Base-by-base conservation (phyloP, 805 yeast genomes). In the Starmerella floris region DNA sequence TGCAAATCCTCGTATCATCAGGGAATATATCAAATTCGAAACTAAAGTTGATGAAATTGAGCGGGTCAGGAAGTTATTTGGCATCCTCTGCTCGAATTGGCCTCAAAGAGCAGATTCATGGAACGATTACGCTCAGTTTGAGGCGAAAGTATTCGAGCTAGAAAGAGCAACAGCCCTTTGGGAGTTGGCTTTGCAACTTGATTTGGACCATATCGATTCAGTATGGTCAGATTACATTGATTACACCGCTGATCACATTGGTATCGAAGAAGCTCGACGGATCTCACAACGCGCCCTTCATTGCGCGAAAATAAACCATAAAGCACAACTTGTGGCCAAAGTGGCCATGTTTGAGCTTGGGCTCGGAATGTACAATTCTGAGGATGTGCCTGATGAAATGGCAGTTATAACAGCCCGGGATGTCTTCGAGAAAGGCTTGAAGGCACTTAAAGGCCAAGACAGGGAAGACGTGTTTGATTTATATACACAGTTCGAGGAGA, bases 31-130 rank as follows among this genome's bases (percentile, higher is more conserved):
- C 37, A 65, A 62, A 1, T 50, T 85, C 28, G 96, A 88, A 56
- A 64, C 64, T 30, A 63, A 67, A 41, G 58, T 87, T 36, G 81
- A 80, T 30, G 91, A 85, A 53, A 81, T 81, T 66, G 93, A 80
- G 46, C 62, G 95, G 28, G 85, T 79, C 6, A 63, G 97, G 26
- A 75, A 64, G 56, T 55, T 91, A 3, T 84, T 75, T 56, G 82
- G 77, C 49, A 77, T 74, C 54, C 73, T 71, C 62, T 49, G 82
- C n/a, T 78, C 74, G 49, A 50, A 56, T 1, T 69, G 64, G 49
- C 69, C 77, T 0, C 43, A 49, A 3, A 47, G 65, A 6, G 54
- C 66, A 1, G 55, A 60, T 3, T 65, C 72, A 0, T 77, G 96
- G 79, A 53, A 71, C 3, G 68, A 69, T 4, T 85, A 74, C 61